phyloP scores from a whole-genome alignment of 345 rosid species.

The Isatis tinctoria region DNA sequence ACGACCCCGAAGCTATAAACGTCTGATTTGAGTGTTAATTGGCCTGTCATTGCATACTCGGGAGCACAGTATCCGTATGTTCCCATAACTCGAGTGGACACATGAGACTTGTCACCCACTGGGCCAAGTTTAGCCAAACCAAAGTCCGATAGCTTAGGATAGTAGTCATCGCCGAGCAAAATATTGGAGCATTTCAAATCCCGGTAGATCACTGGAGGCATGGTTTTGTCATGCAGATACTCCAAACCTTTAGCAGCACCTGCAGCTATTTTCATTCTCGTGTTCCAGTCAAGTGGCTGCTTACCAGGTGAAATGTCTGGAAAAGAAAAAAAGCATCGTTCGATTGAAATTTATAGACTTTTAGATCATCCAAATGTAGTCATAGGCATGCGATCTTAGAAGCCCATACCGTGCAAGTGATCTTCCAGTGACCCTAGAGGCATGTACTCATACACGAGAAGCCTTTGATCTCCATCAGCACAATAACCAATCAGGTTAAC shows the following conservation, averaged over 20 bases:
- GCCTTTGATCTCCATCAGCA: constrained; percentile 96
- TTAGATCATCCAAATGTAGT: neutral
- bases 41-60: constrained; percentile 94
- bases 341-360: neutral
- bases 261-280: constrained; percentile 88
- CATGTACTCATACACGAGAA: constrained; percentile 86
- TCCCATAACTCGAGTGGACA: constrained; percentile 93
- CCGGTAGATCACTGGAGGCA: constrained; percentile 80
- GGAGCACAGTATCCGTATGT: constrained; percentile 94
- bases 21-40: constrained; percentile 79
- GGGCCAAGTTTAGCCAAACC: constrained; percentile 94
- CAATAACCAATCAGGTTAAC: constrained; percentile 84
- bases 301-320: constrained; percentile 63
- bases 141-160: constrained; percentile 86
- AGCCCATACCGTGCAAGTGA: constrained; percentile 65
- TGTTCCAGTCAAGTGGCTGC: constrained; percentile 74
- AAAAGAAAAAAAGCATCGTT: neutral
- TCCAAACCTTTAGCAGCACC: constrained; percentile 88
- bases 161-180: constrained; percentile 65
- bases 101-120: constrained; percentile 86
- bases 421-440: constrained; percentile 82
- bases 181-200: constrained; percentile 87
- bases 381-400: neutral
- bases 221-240: constrained; percentile 74
- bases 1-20: constrained; percentile 88